Evolutionary conservation across 2,329 filamentous ascomycete genomes (phyloP).

Genomic region (Fusarium nelsonii): DNA sequence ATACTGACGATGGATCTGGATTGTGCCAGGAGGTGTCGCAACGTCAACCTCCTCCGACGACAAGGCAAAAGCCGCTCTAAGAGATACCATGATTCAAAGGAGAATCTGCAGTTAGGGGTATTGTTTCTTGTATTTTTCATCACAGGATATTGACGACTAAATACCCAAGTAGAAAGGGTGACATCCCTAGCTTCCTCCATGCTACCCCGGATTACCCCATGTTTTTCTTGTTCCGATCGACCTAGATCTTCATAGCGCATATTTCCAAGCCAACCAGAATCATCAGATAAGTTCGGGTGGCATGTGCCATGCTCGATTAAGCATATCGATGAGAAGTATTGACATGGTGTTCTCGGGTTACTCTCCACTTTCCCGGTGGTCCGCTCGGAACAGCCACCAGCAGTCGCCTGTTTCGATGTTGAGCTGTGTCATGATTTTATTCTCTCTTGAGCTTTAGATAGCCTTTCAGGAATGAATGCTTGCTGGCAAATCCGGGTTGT

Average conservation of each 20-base stretch:
- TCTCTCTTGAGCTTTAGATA: background rate
- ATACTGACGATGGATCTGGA: constrained; percentile 23
- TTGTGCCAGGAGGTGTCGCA: constrained; percentile 28
- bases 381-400: constrained; percentile 17
- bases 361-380: constrained; percentile 28
- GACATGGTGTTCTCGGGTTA: background rate
- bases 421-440: background rate
- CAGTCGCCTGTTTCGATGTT: no score
- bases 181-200: constrained; percentile 8
- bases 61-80: constrained; percentile 22
- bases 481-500: background rate
- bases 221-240: background rate
- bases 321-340: background rate
- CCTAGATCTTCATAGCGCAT: background rate
- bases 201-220: constrained; percentile 34
- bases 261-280: constrained; percentile 4
- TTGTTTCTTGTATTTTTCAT: background rate
- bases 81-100: constrained; percentile 10
- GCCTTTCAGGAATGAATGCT: background rate
- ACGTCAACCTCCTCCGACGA: constrained; percentile 24
- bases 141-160: constrained; percentile 8
- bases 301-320: background rate
- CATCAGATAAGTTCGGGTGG: background rate
- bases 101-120: constrained; percentile 1
- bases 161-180: background rate